These are phyloP conservation scores for Limonium bicolor DNA, from an alignment of 148 eudicot genomes.

Conservation along the genomic window DNA sequence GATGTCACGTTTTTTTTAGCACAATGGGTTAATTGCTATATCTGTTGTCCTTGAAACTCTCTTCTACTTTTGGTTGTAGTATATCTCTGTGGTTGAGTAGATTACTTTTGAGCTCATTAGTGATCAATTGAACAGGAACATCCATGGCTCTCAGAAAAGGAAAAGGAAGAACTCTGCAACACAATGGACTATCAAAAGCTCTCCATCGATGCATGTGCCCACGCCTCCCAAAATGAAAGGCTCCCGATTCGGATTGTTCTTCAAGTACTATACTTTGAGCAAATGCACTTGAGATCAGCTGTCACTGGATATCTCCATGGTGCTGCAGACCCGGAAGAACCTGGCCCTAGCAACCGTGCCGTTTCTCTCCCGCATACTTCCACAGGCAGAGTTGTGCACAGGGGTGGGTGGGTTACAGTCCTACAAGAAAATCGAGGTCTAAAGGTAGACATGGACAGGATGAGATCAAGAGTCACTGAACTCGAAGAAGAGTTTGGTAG, in stretches of 20 bases:
- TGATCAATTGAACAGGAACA: constrained; percentile 51
- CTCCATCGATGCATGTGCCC: constrained; percentile 93
- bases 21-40: too few species aligned
- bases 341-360: constrained; percentile 18
- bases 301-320: constrained; percentile 55
- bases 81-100: background rate
- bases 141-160: constrained; percentile 72
- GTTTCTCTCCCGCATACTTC: constrained; percentile 12
- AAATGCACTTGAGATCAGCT: constrained; percentile 67
- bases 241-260: constrained; percentile 74
- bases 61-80: too few species aligned
- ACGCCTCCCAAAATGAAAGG: constrained; percentile 86
- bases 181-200: constrained; percentile 75
- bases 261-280: constrained; percentile 88
- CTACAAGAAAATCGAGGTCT: constrained; percentile 55
- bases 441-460: constrained; percentile 64
- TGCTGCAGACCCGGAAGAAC: constrained; percentile 40
- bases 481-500: constrained; percentile 68
- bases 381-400: constrained; percentile 31
- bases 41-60: too few species aligned
- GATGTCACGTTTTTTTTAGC: too few species aligned
- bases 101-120: background rate
- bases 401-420: constrained; percentile 72
- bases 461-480: constrained; percentile 71
- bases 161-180: constrained; percentile 72